Percentiles rank a stretch among this genome's conserved stretches.
These are phyloP conservation scores for Pholiota molesta DNA, from an alignment of 768 basidiomycete genomes.

Conservation along the genomic window DNA sequence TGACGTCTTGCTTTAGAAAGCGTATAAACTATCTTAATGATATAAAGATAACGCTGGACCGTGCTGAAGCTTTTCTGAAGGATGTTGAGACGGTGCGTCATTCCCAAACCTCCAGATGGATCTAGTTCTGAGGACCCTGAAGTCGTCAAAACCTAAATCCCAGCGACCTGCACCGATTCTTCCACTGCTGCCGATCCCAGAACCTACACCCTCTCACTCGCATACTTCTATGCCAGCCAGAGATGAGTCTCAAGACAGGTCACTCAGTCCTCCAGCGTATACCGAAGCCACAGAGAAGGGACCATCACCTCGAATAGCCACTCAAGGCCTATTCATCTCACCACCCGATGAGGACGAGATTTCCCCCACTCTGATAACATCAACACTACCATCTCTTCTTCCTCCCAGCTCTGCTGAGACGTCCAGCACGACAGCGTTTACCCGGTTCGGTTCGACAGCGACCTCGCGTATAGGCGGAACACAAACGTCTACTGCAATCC, in stretches of 20 bases:
- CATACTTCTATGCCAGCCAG: constrained; percentile 19
- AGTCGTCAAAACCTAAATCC: constrained; percentile 23
- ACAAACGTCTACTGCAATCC: constrained; percentile 44
- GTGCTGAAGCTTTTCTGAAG: constrained; percentile 53
- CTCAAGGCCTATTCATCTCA: constrained; percentile 20
- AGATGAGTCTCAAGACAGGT: background rate
- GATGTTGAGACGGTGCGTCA: constrained; percentile 54
- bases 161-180: constrained; percentile 51
- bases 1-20: constrained; percentile 32
- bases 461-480: constrained; percentile 19
- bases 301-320: constrained; percentile 17
- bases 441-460: constrained; percentile 20
- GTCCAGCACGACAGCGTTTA: constrained; percentile 18
- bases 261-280: constrained; percentile 5
- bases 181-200: constrained; percentile 53
- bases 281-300: constrained; percentile 14
- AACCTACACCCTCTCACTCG: constrained; percentile 5
- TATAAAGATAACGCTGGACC: constrained; percentile 52
- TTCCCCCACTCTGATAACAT: constrained; percentile 25
- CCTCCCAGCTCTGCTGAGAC: constrained; percentile 24
- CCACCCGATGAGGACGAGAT: constrained; percentile 25
- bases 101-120: background rate
- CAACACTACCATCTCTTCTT: constrained; percentile 26
- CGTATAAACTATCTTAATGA: constrained; percentile 48
- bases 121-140: constrained; percentile 32